Evolutionary conservation across 2,329 filamentous ascomycete species (phyloP).

Genomic region (Aspergillus intermedius): DNA sequence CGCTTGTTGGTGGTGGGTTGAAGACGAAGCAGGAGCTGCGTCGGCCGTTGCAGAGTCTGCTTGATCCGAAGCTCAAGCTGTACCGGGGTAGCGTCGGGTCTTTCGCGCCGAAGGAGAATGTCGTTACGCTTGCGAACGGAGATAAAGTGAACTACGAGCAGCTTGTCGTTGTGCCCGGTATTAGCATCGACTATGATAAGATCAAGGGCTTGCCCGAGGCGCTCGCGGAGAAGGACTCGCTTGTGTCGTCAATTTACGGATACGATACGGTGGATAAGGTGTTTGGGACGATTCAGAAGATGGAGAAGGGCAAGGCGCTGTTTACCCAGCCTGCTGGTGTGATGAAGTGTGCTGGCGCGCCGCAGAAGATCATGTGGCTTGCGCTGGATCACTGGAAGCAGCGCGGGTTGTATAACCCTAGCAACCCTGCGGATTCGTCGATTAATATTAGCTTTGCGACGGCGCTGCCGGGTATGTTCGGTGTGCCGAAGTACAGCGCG

Average conservation of each 20-base stretch:
- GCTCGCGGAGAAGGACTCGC: conserved; percentile 41
- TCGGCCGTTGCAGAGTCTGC: conserved; percentile 43
- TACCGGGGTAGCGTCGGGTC: conserved; percentile 49
- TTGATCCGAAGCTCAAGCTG: conserved; percentile 56
- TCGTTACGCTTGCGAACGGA: conserved; percentile 50
- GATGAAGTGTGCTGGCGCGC: conserved; percentile 57
- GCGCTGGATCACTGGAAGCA: conserved; percentile 55
- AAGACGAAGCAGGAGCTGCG: conserved; percentile 57
- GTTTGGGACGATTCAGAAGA: conserved; percentile 42
- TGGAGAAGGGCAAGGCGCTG: conserved; percentile 48
- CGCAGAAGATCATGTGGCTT: conserved; percentile 59
- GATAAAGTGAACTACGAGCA: conserved; percentile 57
- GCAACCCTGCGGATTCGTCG: conserved; percentile 31
- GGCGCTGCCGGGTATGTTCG: conserved; percentile 53
- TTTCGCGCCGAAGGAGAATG: conserved; percentile 53
- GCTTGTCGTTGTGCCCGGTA: conserved; percentile 56
- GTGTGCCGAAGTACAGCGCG: conserved; percentile 54
- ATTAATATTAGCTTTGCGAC: conserved; percentile 53
- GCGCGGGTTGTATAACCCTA: conserved; percentile 45
- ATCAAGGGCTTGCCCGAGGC: conserved; percentile 55
- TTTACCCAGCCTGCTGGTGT: conserved; percentile 55
- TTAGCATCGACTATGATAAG: conserved; percentile 46
- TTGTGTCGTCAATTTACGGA: conserved; percentile 53
- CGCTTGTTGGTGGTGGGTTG: conserved; percentile 59
- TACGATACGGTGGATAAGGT: conserved; percentile 53